Base-by-base conservation (phyloP, 805 yeast genomes). In the Metschnikowia corniflorae region DNA sequence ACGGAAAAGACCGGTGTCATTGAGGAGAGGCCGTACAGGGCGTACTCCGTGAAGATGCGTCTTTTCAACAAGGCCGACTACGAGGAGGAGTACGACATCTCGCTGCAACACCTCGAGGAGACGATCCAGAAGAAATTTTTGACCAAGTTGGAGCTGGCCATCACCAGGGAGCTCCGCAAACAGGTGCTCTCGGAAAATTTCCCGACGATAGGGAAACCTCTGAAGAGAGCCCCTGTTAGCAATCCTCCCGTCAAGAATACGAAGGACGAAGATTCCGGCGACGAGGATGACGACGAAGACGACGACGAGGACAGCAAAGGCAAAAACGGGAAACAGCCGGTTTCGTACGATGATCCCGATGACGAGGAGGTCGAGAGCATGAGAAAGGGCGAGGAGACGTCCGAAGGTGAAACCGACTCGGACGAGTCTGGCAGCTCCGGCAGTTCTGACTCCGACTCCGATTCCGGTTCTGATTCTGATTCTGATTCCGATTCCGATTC, bases 341-440 rank as follows among this genome's bases (percentile, higher is more conserved):
- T 85, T 26, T 87, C 96, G 2, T 87, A 87, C 51, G 97, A 89
- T 46, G 95, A 79, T 12, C 96, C 96, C 22, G 97, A 89, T 63
- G 97, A 89, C 45, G 97, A 87, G 20, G 97, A 89, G 57, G 69
- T 86, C 43, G 97, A 87, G 58, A 85, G 86, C 34, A 85, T 86
- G 89, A 80, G 80, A 63, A 75, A 74, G 53, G 95, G 85, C 33
- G 91, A 83, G 60, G 77, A 82, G 51, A 78, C 89, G 26, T 79
- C 81, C 40, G 87, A 79, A 46, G 93, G 82, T 51, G 82, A 76
- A 36, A 75, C 70, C 51, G 57, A 57, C 7, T 44, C 36, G 17
- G 37, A 42, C 9, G 51, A 44, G 27, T 51, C 61, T 8, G 50
- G 54, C n/a, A 79, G 67, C 18, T 62, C 65, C 2, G 27, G 16